Conservation (phyloP, 2,329 filamentous ascomycete species). For the Botrytis hyacinthi region DNA sequence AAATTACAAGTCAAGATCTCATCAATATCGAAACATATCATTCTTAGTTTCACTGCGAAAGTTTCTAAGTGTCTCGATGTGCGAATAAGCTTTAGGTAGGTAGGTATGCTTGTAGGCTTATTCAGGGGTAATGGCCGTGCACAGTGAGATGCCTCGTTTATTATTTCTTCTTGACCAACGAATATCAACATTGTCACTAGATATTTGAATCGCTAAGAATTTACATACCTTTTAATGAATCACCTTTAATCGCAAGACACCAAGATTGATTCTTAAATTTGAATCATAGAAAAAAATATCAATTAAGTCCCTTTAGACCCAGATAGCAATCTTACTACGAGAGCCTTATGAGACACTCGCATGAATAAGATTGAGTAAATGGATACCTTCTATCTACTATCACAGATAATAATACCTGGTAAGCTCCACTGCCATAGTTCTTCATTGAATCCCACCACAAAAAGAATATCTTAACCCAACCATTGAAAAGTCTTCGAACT, state of each 20-base stretch:
- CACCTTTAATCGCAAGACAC: not conserved
- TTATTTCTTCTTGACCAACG: not conserved
- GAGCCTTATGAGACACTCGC: not conserved
- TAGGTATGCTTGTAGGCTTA: not conserved
- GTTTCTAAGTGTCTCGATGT: not conserved
- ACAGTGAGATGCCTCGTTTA: not conserved
- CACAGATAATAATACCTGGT: slow-evolving; percentile 6
- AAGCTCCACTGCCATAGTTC: not conserved
- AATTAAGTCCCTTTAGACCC: not conserved
- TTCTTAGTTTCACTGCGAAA: too few species aligned
- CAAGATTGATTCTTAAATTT: not conserved
- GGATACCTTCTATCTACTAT: not conserved
- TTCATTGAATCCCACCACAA: not conserved
- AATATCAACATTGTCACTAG: not conserved
- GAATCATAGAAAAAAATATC: not conserved
- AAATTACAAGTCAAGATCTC: too few species aligned
- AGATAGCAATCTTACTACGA: not conserved
- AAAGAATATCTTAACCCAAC: not conserved
- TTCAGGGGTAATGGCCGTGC: not conserved
- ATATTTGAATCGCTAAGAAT: not conserved
- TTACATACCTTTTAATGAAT: not conserved
- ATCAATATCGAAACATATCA: not conserved
- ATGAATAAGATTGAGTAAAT: not conserved
- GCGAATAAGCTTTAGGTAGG: not conserved
- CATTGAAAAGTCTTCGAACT: not conserved